phyloP scores from a whole-genome alignment of 495 filamentous ascomycete genomes.

The Cercophora samala region DNA sequence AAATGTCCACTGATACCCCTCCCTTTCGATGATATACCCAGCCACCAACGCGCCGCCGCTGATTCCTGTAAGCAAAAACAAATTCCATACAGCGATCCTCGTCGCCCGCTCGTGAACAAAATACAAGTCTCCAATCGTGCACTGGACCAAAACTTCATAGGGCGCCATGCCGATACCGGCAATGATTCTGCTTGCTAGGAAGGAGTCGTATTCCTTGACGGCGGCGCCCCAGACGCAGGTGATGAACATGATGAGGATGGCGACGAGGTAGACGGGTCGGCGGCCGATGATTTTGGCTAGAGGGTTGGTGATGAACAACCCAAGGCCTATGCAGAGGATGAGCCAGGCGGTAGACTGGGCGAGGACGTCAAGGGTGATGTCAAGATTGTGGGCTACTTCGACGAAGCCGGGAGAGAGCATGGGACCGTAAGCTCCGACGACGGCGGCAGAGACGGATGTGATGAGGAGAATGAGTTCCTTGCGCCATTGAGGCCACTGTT shows the following conservation, averaged over 20 bases:
- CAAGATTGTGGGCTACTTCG: conserved; percentile 36
- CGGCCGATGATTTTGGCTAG: conserved; percentile 63
- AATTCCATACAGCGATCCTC: conserved; percentile 62
- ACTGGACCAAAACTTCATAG: conserved; percentile 57
- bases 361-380: conserved; percentile 34
- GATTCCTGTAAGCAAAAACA: conserved; percentile 56
- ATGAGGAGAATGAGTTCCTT: conserved; percentile 51
- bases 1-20: conserved; percentile 55
- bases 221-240: conserved; percentile 60
- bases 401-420: conserved; percentile 53
- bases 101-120: conserved; percentile 66
- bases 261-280: conserved; percentile 58
- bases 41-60: conserved; percentile 50
- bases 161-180: conserved; percentile 56
- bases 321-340: conserved; percentile 34
- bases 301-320: conserved; percentile 57
- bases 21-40: conserved; percentile 51
- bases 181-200: conserved; percentile 50
- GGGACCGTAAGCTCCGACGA: conserved; percentile 55
- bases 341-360: conserved; percentile 40
- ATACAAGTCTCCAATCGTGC: conserved; percentile 55
- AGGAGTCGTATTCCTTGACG: conserved; percentile 53
- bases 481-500: conserved; percentile 29
- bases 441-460: conserved; percentile 51
- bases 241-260: conserved; percentile 55